Conservation (phyloP, 306 rosid species). For the Astragalus glycyphyllos region DNA sequence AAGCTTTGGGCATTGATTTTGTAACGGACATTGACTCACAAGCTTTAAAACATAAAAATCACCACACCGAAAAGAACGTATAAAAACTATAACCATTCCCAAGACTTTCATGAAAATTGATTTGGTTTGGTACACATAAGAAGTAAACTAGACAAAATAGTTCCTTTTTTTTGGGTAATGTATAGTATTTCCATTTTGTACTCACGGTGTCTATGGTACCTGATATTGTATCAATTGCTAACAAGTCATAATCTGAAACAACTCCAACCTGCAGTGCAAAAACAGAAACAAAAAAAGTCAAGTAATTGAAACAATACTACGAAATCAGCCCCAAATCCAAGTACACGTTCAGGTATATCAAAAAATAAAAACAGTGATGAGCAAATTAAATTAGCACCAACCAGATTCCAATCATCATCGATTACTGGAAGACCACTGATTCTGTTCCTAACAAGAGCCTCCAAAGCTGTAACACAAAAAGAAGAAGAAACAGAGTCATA, state of each 20-base stretch:
- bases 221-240: constrained; percentile 96
- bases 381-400: constrained; percentile 57
- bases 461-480: constrained; percentile 62
- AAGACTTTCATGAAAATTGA: constrained; percentile 17
- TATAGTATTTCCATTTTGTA: constrained; percentile 1
- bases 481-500: not conserved
- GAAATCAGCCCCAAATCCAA: not conserved
- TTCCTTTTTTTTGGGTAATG: not conserved
- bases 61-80: not conserved
- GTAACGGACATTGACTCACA: too few relatives aligned
- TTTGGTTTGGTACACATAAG: constrained; percentile 4
- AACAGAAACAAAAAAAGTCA: not conserved
- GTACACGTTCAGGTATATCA: not conserved
- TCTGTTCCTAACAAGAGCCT: constrained; percentile 76
- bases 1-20: not conserved
- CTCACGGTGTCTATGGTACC: constrained; percentile 50
- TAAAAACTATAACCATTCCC: constrained; percentile 6
- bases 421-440: constrained; percentile 94
- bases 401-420: constrained; percentile 94
- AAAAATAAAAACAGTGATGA: not conserved
- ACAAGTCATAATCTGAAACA: constrained; percentile 91
- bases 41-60: too few relatives aligned
- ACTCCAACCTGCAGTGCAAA: constrained; percentile 83
- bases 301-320: constrained; percentile 40
- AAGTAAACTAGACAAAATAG: not conserved